A percentile compares a stretch with the other conserved stretches of the same genome.
phyloP scores from a whole-genome alignment of 306 rosid species.

The Herpetospermum pedunculosum region DNA sequence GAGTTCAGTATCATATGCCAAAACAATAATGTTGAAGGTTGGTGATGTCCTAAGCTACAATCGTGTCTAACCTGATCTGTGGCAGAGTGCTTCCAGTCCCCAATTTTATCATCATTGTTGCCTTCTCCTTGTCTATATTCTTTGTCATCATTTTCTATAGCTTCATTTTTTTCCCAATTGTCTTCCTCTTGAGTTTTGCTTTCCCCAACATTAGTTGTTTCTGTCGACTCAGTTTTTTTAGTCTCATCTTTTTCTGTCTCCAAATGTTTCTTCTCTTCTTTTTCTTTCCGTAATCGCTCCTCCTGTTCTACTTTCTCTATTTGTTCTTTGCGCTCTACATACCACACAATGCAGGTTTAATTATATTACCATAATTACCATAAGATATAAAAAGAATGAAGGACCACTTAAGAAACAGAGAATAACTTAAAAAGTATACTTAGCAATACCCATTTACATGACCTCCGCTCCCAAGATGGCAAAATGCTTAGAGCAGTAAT shows the following conservation, averaged over 20 bases:
- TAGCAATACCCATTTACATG: neutral
- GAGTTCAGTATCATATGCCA: neutral
- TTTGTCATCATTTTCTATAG: slow-evolving; percentile 22
- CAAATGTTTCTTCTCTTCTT: slow-evolving; percentile 38
- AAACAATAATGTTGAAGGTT: slow-evolving; percentile 2
- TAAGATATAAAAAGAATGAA: neutral
- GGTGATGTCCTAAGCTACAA: neutral
- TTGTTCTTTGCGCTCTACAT: slow-evolving; percentile 81
- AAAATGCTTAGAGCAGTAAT: too few relatives aligned
- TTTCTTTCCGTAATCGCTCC: slow-evolving; percentile 58
- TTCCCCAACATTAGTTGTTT: slow-evolving; percentile 30
- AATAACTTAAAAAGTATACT: neutral
- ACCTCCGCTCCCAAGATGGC: neutral
- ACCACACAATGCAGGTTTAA: neutral
- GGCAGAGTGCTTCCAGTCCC: slow-evolving; percentile 25
- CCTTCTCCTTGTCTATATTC: slow-evolving; percentile 26
- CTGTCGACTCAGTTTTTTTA: slow-evolving; percentile 49
- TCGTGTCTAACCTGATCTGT: slow-evolving; percentile 35
- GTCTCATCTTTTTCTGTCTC: slow-evolving; percentile 41
- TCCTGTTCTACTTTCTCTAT: slow-evolving; percentile 92
- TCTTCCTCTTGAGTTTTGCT: slow-evolving; percentile 24
- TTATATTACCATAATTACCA: neutral
- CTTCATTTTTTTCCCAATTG: slow-evolving; percentile 22
- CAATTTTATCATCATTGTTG: slow-evolving; percentile 29
- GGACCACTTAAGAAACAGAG: neutral